A percentile compares a stretch with the other conserved stretches of the same genome.
phyloP scores from a whole-genome alignment of 2,329 filamentous ascomycete genomes.

The Sphaerulina musiva region DNA sequence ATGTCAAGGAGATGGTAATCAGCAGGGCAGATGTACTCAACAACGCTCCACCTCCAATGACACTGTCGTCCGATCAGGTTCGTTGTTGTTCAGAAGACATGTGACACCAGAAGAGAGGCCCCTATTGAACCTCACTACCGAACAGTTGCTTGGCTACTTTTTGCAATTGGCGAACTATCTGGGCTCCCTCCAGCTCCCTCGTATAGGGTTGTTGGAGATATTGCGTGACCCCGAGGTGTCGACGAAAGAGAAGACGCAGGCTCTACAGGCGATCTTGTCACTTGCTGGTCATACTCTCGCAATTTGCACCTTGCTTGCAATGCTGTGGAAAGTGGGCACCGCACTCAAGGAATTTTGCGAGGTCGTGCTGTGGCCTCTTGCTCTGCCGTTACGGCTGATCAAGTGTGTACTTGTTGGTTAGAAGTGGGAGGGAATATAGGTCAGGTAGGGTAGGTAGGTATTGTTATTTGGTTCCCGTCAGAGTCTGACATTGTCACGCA shows the following conservation, averaged over 20 bases:
- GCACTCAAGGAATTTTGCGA: constrained; percentile 25
- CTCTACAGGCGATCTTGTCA: constrained; percentile 22
- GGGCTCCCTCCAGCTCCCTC: constrained; percentile 13
- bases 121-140: background rate
- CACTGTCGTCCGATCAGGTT: constrained; percentile 1
- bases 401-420: constrained; percentile 21
- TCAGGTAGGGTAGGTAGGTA: too few relatives aligned
- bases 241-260: constrained; percentile 23
- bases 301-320: constrained; percentile 23
- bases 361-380: constrained; percentile 29
- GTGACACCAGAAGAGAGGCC: background rate
- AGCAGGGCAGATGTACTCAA: constrained; percentile 14
- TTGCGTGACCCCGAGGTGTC: constrained; percentile 18
- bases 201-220: constrained; percentile 16
- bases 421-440: background rate
- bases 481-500: too few relatives aligned
- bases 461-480: too few relatives aligned
- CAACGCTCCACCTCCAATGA: constrained; percentile 4
- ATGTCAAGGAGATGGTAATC: constrained; percentile 13
- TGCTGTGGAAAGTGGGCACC: constrained; percentile 25
- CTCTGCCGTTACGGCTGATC: constrained; percentile 24
- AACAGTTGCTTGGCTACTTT: constrained; percentile 6
- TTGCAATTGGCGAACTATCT: constrained; percentile 8
- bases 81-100: constrained; percentile 2
- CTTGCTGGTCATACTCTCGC: constrained; percentile 23